These are phyloP conservation scores for Pyracantha coccinea DNA, from an alignment of 331 rosid species.

Conservation along the genomic window DNA sequence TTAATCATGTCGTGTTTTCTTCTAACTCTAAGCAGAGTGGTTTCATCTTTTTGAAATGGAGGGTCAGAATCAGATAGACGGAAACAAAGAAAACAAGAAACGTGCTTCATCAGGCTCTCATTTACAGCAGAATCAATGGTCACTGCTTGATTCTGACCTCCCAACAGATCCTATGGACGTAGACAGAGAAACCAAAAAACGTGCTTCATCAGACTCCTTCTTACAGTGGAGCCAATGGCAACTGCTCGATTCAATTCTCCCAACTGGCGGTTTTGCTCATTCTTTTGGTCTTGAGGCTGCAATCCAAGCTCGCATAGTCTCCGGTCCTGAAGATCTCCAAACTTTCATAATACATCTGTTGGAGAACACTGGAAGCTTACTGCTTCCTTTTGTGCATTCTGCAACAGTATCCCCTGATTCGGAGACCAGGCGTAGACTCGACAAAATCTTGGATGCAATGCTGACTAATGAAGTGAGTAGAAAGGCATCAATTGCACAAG, in stretches of 20 bases:
- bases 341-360: slow-evolving; percentile 55
- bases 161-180: slow-evolving; percentile 85
- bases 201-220: slow-evolving; percentile 21
- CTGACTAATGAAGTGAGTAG: slow-evolving; percentile 72
- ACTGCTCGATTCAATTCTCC: slow-evolving; percentile 78
- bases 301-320: slow-evolving; percentile 55
- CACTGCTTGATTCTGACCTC: slow-evolving; percentile 66
- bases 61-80: slow-evolving; percentile 25
- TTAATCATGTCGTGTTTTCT: neutral
- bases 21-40: neutral
- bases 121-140: slow-evolving; percentile 74
- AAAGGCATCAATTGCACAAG: slow-evolving; percentile 80
- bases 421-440: slow-evolving; percentile 54
- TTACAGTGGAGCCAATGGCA: slow-evolving; percentile 89
- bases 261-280: slow-evolving; percentile 93
- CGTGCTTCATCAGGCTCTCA: slow-evolving; percentile 20
- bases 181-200: slow-evolving; percentile 15
- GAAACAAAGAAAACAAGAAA: slow-evolving; percentile 8
- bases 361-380: slow-evolving; percentile 78
- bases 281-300: slow-evolving; percentile 95
- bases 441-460: slow-evolving; percentile 60
- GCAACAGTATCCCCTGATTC: slow-evolving; percentile 45
- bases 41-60: neutral
- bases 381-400: slow-evolving; percentile 78
- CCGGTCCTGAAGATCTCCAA: slow-evolving; percentile 50